Percentiles rank a stretch among this genome's conserved stretches.
Evolutionary conservation across 2,329 filamentous ascomycete genomes (phyloP).

Genomic region (Pseudogymnoascus sp.): DNA sequence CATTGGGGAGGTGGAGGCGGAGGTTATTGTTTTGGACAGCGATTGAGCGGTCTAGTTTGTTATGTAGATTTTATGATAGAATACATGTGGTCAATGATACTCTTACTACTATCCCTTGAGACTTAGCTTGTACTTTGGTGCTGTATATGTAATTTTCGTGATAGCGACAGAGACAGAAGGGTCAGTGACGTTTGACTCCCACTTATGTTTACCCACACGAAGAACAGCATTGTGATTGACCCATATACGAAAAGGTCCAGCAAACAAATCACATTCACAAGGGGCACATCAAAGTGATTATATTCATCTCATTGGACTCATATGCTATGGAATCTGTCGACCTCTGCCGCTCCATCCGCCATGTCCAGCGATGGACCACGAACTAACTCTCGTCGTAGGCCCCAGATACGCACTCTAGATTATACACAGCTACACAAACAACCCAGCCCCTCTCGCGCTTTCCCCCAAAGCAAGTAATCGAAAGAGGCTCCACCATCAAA

Average conservation of each 20-base stretch:
- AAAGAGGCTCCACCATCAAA: neutral
- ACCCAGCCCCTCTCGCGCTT: neutral
- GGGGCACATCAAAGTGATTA: neutral
- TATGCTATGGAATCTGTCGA: slow-evolving; percentile 3
- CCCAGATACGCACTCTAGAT: slow-evolving; percentile 10
- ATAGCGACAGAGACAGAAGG: neutral
- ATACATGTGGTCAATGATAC: neutral
- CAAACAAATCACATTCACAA: neutral
- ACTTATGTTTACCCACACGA: too few species aligned
- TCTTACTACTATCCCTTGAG: neutral
- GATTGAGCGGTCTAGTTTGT: neutral
- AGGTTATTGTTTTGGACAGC: slow-evolving; percentile 59
- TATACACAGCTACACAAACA: slow-evolving; percentile 12
- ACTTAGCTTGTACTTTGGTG: neutral
- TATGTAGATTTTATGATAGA: neutral
- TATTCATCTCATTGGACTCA: slow-evolving; percentile 12
- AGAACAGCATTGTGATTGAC: neutral
- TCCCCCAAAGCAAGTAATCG: slow-evolving; percentile 1
- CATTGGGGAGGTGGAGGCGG: slow-evolving; percentile 61
- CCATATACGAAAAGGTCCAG: neutral
- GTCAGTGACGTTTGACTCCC: neutral
- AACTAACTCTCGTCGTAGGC: neutral
- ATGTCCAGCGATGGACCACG: neutral
- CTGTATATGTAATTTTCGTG: neutral
- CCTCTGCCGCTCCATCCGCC: neutral